These are phyloP conservation scores for Suillus luteus DNA, from an alignment of 768 basidiomycete genomes.

Conservation along the genomic window DNA sequence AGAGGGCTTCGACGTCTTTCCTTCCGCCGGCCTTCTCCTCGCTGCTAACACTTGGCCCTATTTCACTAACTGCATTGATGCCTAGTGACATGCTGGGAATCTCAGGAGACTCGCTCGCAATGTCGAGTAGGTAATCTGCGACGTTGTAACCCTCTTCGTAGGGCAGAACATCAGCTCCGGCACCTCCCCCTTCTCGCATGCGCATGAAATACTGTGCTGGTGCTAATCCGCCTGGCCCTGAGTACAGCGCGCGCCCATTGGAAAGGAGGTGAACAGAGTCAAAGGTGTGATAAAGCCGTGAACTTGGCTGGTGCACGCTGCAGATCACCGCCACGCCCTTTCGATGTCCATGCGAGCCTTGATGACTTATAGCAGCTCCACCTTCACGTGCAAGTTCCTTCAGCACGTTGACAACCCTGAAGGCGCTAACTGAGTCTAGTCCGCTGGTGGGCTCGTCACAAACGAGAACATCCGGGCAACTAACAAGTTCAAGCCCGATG, in stretches of 20 bases:
- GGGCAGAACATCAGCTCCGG: slow-evolving; percentile 40
- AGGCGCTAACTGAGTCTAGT: slow-evolving; percentile 86
- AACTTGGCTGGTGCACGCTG: slow-evolving; percentile 88
- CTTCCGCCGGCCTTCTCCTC: slow-evolving; percentile 19
- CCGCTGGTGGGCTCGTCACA: slow-evolving; percentile 86
- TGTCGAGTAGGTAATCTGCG: slow-evolving; percentile 89
- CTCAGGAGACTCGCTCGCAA: slow-evolving; percentile 69
- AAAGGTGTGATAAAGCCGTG: slow-evolving; percentile 83
- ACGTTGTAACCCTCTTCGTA: slow-evolving; percentile 87
- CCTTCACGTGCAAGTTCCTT: slow-evolving; percentile 65
- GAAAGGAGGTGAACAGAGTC: slow-evolving; percentile 79
- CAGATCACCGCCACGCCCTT: slow-evolving; percentile 82
- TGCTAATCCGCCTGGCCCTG: slow-evolving; percentile 70
- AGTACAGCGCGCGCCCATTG: slow-evolving; percentile 76
- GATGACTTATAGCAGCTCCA: slow-evolving; percentile 25
- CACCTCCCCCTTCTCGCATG: slow-evolving; percentile 23
- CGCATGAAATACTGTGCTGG: slow-evolving; percentile 69
- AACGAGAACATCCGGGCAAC: slow-evolving; percentile 80
- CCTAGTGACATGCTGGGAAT: slow-evolving; percentile 31
- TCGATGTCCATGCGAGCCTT: slow-evolving; percentile 41
- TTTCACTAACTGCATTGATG: slow-evolving; percentile 11
- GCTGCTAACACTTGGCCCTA: slow-evolving; percentile 13
- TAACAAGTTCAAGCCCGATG: slow-evolving; percentile 87
- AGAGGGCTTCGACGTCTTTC: slow-evolving; percentile 25
- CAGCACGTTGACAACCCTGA: slow-evolving; percentile 76